Base-by-base conservation (phyloP, 164 flowering plant genomes). In the Litsea cubeba region DNA sequence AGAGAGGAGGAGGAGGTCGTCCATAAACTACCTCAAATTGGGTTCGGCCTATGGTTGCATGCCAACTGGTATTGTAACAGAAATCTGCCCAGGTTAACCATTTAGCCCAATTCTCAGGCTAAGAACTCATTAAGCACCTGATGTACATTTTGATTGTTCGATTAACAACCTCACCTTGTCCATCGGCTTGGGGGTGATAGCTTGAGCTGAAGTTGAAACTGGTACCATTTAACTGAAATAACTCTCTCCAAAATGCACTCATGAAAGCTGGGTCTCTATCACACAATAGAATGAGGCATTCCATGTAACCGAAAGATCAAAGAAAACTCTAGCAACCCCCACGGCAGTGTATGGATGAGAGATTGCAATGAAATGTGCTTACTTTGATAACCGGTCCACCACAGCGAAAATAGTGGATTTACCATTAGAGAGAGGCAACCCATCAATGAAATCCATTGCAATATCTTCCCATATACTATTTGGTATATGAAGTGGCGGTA, bases 41-140 rank as follows among this genome's bases (percentile, higher is more conserved):
- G 20, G 72, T 70, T n/a, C 12, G 50, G 20, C 23, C 12, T 7
- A 18, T 70, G 14, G 72, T 22, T 3, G 72, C 12, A 24, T 70
- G 70, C 12, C 7, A 1, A 22, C 50, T 68, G 23, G 70, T 68
- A 12, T 68, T 68, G 24, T 40, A 68, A 30, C 62, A 50, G n/a
- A 18, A 70, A n/a, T 70, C 62, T 12, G 72, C 72, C 72, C 62
- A 70, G 11, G 30, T 3, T 5, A 70, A 8, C 72, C 72, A 70
- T 28, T 51, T 50, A 7, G 12, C 32, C 72, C 72, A 70, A 17
- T 70, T 35, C 24, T 28, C 22, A 15, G 72, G 72, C 7, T 51
- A n/a, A 10, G 62, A 70, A 50, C 62, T 51, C 3, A 35, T 32
- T 18, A 68, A 68, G 20, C 70, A 18, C 11, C 51, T 32, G 6